These are phyloP conservation scores for Sporothrix sp. DNA, from an alignment of 2,329 filamentous ascomycete genomes.

Conservation along the genomic window DNA sequence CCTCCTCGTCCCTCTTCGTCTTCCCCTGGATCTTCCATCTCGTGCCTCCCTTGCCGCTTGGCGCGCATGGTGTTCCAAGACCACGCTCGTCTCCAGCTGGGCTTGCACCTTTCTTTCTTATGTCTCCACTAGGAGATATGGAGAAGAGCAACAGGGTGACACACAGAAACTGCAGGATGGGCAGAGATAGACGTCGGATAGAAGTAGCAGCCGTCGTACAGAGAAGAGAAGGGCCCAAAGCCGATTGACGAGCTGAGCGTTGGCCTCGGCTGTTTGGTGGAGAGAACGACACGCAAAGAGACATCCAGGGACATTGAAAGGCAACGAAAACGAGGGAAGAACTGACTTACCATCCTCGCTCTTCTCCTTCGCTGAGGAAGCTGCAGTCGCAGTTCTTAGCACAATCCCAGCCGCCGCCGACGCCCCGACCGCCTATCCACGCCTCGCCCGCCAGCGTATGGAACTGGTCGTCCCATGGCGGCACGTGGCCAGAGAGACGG, in stretches of 20 bases:
- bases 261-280: no score
- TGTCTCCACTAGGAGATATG: not conserved
- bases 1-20: not conserved
- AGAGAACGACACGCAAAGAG: not conserved
- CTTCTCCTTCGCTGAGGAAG: constrained; percentile 18
- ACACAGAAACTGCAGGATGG: not conserved
- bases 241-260: no score
- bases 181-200: no score
- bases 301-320: not conserved
- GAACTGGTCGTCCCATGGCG: constrained; percentile 16
- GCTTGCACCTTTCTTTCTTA: not conserved
- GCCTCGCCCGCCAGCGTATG: constrained; percentile 18
- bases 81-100: not conserved
- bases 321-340: not conserved
- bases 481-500: constrained; percentile 3
- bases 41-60: not conserved
- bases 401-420: constrained; percentile 72
- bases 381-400: constrained; percentile 56
- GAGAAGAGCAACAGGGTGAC: not conserved
- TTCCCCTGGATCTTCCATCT: not conserved
- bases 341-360: constrained; percentile 19
- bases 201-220: no score
- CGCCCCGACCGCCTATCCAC: constrained; percentile 52
- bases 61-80: no score
- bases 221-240: not conserved